Evolutionary conservation across 257 asterid species (phyloP).

Genomic region (Solanum virginianum): DNA sequence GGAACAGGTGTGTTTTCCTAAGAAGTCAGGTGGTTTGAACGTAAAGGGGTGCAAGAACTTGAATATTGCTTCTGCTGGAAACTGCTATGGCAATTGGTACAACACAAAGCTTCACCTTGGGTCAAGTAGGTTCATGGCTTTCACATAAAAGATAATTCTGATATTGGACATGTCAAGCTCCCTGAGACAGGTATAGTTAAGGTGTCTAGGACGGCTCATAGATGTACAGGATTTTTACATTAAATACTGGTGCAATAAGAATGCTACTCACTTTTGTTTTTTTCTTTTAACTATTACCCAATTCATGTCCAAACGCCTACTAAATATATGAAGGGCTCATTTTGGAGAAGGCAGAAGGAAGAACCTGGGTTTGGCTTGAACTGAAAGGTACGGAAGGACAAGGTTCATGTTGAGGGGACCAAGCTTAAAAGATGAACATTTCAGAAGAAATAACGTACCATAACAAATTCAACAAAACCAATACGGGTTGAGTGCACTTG

Average conservation of each 20-base stretch:
- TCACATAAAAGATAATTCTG: not conserved
- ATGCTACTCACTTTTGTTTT: too few relatives aligned
- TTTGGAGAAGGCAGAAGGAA: not conserved
- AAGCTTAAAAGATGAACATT: not conserved
- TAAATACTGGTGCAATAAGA: not conserved
- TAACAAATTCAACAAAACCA: conserved; percentile 77
- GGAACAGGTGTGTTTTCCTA: not conserved
- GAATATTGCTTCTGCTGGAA: not conserved
- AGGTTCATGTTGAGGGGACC: not conserved
- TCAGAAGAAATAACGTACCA: conserved; percentile 29
- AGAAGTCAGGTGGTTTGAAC: too few relatives aligned
- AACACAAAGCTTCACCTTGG: not conserved
- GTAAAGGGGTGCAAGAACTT: not conserved
- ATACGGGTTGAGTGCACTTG: conserved; percentile 81
- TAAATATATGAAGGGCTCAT: not conserved
- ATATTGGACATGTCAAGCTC: not conserved
- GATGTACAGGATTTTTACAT: not conserved
- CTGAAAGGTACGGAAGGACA: not conserved
- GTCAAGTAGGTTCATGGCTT: not conserved
- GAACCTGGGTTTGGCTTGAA: not conserved
- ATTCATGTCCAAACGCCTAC: not conserved
- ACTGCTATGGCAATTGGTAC: not conserved
- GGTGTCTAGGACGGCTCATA: not conserved
- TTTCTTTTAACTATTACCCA: too few relatives aligned
- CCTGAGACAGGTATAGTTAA: not conserved